Evolutionary conservation across 2,329 filamentous ascomycete genomes (phyloP), one percentile per base, ranked within the genome.

Genomic region (Polychaeton citri): DNA sequence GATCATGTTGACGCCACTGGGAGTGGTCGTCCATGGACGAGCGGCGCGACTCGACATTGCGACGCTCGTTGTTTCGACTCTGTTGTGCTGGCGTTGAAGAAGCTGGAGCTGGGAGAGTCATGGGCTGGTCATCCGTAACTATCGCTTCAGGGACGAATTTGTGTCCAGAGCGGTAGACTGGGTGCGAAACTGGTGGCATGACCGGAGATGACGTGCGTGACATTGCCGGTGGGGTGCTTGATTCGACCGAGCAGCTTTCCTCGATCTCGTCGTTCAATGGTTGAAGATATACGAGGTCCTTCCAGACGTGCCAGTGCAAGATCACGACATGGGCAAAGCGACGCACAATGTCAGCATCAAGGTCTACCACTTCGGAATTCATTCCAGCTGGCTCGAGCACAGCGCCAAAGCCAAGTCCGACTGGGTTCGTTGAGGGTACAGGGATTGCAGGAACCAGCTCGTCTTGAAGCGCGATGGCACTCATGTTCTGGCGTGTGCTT

Each of bases 271-370:
- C 33, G 8, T 38, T 32, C 19, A 35, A 24, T 9, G 34, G 38
- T 5, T 45, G 43, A 7, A 52, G 44, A 53, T 94, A 94, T 9
- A 81, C 75, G 36, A 93, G 65, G 2, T 74, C 73, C 2, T 74
- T 72, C 85, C 87, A 96, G 3, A 94, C 80, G 33, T 83, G 73
- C 86, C 87, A 95, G 59, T 95, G 86, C 17, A 96, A 63, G 5
- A 90, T 69, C 10, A 82, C 76, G 31, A 95, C 74, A 52, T 95
- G 88, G 5, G 84, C 79, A 34, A 94, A 68, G 32, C 83, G 76
- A 31, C 77, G 79, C 1, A 83, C 76, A 55, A 94, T 74, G 39
- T 85, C 78, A 17, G 52, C 47, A 19, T 55, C 49, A 3, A 50
- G 44, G 37, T 56, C 53, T 17, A 34, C 12, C 5, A 17, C 13